Percentiles rank a stretch among this genome's conserved stretches.
Evolutionary conservation across 306 rosid species (phyloP).

Genomic region (Delonix regia): DNA sequence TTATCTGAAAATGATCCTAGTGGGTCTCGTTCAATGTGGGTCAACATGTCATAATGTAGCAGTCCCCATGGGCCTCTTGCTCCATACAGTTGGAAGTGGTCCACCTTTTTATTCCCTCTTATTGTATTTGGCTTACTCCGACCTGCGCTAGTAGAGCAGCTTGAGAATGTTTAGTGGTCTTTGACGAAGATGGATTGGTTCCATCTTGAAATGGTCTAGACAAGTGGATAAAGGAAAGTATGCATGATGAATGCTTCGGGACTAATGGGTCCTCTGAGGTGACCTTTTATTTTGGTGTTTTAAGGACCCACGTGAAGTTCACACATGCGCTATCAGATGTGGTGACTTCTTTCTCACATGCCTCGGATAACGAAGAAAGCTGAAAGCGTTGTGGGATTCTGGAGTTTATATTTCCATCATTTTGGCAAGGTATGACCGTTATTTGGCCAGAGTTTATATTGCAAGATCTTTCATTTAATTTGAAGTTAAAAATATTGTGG

Average conservation of each 20-base stretch:
- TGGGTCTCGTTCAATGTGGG: constrained; percentile 39
- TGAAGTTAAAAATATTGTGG: background rate
- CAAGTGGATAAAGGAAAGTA: background rate
- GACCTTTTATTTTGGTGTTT: background rate
- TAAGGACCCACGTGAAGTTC: constrained; percentile 1
- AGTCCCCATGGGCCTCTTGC: background rate
- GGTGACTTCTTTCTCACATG: background rate
- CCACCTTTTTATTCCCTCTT: constrained; percentile 15
- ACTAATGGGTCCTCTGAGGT: constrained; percentile 12
- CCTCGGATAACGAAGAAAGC: background rate
- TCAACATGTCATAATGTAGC: constrained; percentile 25
- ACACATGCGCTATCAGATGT: background rate
- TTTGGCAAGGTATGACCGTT: background rate
- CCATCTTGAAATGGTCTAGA: background rate
- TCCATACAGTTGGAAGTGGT: constrained; percentile 31
- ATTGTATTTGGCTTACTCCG: constrained; percentile 11
- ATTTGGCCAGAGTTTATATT: background rate
- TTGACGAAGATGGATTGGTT: constrained; percentile 6
- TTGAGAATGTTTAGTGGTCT: constrained; percentile 28
- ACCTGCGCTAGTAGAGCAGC: constrained; percentile 31
- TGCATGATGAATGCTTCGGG: background rate
- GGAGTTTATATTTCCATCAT: background rate
- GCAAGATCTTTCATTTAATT: background rate
- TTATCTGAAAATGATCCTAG: background rate
- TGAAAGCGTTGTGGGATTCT: background rate